Percentiles rank a stretch among this genome's conserved stretches.
Evolutionary conservation across 306 rosid species (phyloP).

Genomic region (Vicia faba): DNA sequence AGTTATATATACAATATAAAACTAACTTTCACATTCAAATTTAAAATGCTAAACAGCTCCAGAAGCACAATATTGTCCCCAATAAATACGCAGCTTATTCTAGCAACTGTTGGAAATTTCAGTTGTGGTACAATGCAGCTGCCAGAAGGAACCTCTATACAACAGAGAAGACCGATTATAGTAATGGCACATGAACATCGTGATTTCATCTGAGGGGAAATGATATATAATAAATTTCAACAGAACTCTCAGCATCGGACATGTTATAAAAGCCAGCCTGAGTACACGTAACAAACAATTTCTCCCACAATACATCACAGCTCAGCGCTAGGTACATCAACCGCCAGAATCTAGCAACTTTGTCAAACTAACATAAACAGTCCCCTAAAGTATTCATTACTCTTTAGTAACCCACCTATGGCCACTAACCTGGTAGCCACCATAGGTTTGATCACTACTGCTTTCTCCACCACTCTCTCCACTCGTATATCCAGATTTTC

Average conservation of each 20-base stretch:
- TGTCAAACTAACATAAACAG: constrained; percentile 22
- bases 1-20: not conserved
- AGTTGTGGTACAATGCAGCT: constrained; percentile 30
- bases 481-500: constrained; percentile 73
- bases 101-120: constrained; percentile 28
- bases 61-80: constrained; percentile 24
- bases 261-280: constrained; percentile 34
- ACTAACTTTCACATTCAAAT: constrained; percentile 22
- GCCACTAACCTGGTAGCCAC: constrained; percentile 83
- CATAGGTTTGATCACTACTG: constrained; percentile 79
- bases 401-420: constrained; percentile 92
- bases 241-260: constrained; percentile 19
- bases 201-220: constrained; percentile 24
- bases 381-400: constrained; percentile 43
- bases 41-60: constrained; percentile 17
- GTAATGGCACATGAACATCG: constrained; percentile 34
- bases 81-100: constrained; percentile 33
- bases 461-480: constrained; percentile 98
- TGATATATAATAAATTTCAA: constrained; percentile 27
- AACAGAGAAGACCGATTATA: constrained; percentile 31
- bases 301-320: constrained; percentile 27
- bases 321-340: constrained; percentile 27
- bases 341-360: constrained; percentile 25
- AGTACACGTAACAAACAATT: constrained; percentile 31
- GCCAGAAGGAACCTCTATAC: constrained; percentile 41